A percentile compares a stretch with the other conserved stretches of the same genome.
These are phyloP conservation scores for Ophiosphaerella herpotricha DNA, from an alignment of 2,329 filamentous ascomycete species.

Conservation along the genomic window DNA sequence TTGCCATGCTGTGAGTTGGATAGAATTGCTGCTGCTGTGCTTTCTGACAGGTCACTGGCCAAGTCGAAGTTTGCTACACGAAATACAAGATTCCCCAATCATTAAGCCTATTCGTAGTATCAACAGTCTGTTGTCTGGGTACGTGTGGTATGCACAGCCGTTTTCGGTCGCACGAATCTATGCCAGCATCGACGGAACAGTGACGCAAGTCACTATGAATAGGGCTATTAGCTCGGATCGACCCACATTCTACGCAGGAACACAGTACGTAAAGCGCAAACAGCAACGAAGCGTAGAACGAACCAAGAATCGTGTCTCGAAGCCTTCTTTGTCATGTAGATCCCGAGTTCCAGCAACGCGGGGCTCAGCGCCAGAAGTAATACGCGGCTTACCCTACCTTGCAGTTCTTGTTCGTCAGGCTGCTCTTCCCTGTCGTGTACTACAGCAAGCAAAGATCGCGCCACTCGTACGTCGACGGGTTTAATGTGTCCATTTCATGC, in stretches of 20 bases:
- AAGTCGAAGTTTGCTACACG: not conserved
- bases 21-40: not conserved
- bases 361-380: too few relatives aligned
- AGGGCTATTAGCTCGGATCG: constrained; percentile 11
- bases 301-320: too few relatives aligned
- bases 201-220: constrained; percentile 18
- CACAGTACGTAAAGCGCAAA: not conserved
- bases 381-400: too few relatives aligned
- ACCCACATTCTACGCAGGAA: constrained; percentile 13
- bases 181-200: constrained; percentile 9
- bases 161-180: constrained; percentile 2
- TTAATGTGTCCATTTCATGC: too few relatives aligned
- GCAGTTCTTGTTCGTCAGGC: too few relatives aligned
- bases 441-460: too few relatives aligned
- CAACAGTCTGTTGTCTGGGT: not conserved
- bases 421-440: too few relatives aligned
- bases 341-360: too few relatives aligned
- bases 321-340: too few relatives aligned
- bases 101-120: not conserved
- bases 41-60: not conserved
- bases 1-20: constrained; percentile 12
- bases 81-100: not conserved
- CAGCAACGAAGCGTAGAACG: not conserved
- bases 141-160: not conserved
- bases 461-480: too few relatives aligned